These are phyloP conservation scores for Starmerella vaccinii DNA, from an alignment of 805 yeast species.

Conservation along the genomic window DNA sequence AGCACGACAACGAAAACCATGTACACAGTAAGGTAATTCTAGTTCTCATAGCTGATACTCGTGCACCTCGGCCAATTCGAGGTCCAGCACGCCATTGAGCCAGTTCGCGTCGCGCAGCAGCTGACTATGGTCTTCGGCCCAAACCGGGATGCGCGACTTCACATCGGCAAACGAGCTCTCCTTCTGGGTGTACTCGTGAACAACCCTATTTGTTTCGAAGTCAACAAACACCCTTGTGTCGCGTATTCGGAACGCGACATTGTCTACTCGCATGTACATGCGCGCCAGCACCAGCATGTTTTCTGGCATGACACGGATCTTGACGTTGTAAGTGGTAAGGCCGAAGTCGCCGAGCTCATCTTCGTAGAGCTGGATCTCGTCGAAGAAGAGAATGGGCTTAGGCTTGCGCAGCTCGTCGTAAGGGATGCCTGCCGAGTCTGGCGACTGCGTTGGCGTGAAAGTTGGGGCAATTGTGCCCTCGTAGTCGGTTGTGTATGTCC, in stretches of 20 bases:
- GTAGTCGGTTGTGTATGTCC: conserved; percentile 87
- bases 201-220: conserved; percentile 48
- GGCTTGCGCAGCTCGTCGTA: conserved; percentile 55
- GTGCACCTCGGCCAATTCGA: not conserved
- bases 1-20: too few relatives aligned
- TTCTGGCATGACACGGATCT: conserved; percentile 80
- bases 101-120: conserved; percentile 74
- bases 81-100: conserved; percentile 38
- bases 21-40: too few relatives aligned
- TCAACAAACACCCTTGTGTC: conserved; percentile 83
- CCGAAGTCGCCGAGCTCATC: conserved; percentile 98
- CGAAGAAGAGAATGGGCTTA: conserved; percentile 82
- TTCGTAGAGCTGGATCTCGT: conserved; percentile 79
- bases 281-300: conserved; percentile 65
- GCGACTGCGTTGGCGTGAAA: conserved; percentile 8
- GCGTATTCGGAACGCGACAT: conserved; percentile 69
- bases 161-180: conserved; percentile 47
- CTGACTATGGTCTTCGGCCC: conserved; percentile 55
- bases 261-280: conserved; percentile 79
- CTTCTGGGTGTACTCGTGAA: conserved; percentile 69
- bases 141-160: conserved; percentile 35
- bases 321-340: conserved; percentile 61
- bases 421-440: conserved; percentile 43
- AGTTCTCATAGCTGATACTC: not conserved
- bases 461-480: conserved; percentile 38